Percentiles rank a stretch among this genome's conserved stretches.
Evolutionary conservation across 768 basidiomycete genomes (phyloP).

Genomic region (Boletus reticulatus): DNA sequence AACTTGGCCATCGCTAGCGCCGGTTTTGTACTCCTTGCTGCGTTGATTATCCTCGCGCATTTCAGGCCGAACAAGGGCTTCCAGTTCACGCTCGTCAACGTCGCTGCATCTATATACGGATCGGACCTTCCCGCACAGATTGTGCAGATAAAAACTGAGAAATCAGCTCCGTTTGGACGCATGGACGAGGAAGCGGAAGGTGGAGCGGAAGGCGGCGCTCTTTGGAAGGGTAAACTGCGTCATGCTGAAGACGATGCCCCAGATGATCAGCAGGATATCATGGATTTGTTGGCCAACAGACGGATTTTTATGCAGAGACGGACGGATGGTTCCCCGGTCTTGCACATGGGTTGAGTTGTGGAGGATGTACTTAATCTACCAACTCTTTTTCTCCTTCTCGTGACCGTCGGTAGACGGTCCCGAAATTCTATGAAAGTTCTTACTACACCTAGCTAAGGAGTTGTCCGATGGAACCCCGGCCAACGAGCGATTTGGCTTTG

Average conservation of each 20-base stretch:
- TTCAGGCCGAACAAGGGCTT: slow-evolving; percentile 22
- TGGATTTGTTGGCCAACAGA: slow-evolving; percentile 4
- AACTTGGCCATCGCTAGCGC: slow-evolving; percentile 24
- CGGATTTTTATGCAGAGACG: slow-evolving; percentile 16
- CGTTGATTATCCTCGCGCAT: slow-evolving; percentile 19
- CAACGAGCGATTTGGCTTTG: no score
- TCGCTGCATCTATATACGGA: slow-evolving; percentile 20
- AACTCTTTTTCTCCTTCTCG: no score
- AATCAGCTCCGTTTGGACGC: not conserved
- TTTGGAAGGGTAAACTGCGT: not conserved
- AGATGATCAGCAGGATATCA: not conserved
- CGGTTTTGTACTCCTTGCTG: slow-evolving; percentile 23
- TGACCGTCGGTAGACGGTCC: no score
- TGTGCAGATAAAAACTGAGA: not conserved
- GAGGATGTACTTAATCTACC: no score
- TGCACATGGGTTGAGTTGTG: slow-evolving; percentile 15
- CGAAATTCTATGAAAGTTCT: no score
- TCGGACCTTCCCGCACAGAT: slow-evolving; percentile 26
- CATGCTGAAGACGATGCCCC: not conserved
- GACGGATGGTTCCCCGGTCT: slow-evolving; percentile 16
- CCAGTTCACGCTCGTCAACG: slow-evolving; percentile 23
- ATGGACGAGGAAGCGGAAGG: not conserved
- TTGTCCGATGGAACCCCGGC: no score
- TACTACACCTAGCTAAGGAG: no score
- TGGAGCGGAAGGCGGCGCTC: not conserved